Evolutionary conservation across 148 eudicot genomes (phyloP), one percentile per base, ranked within the genome.

Genomic region (Chenopodium suecicum): DNA sequence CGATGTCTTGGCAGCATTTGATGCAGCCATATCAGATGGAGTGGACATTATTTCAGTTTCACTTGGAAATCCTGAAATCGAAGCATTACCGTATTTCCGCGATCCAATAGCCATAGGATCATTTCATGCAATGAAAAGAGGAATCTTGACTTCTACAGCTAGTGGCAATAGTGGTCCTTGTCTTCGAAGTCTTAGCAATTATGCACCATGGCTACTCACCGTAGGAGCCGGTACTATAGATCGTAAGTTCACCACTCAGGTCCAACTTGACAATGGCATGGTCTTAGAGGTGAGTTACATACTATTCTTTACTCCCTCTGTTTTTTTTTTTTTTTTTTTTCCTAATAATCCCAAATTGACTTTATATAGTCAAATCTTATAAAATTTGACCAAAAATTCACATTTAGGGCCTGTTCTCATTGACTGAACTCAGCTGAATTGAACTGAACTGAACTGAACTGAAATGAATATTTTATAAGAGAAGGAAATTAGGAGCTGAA

Each of bases 11-110:
- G 90, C 91, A 17, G 94, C 94, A 23, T 86, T 91, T 77, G 92
- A 91, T 65, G 85, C 88, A 31, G 94, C 94, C 37, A 84, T 89
- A 14, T 83, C 82, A 1, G 94, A 91, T 82, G 94, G 92, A n/a
- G 94, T 91, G 2, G 89, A 89, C 23, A 80, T 91, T 5, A 84
- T 89, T 1, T 89, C 94, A 2, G 4, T 88, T 27, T 91, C 92
- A 0, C 9, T 88, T 1, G 90, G 66, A 62, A 20, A 25, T 62
- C 7, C 44, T 41, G 25, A 89, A 41, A 78, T 65, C 31, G 1
- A 4, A 3, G 58, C 19, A n/a, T 1, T 1, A 10, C 81, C 77
- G 78, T 89, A 86, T 52, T 87, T 88, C 2, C 20, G 20, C 1
- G 88, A 89, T 76, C 2, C 88, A 0, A 85, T 87, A 32, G 93